Evolutionary conservation across 805 yeast genomes (phyloP), one percentile per base, ranked within the genome.

Genomic region (Komagataella phaffii): DNA sequence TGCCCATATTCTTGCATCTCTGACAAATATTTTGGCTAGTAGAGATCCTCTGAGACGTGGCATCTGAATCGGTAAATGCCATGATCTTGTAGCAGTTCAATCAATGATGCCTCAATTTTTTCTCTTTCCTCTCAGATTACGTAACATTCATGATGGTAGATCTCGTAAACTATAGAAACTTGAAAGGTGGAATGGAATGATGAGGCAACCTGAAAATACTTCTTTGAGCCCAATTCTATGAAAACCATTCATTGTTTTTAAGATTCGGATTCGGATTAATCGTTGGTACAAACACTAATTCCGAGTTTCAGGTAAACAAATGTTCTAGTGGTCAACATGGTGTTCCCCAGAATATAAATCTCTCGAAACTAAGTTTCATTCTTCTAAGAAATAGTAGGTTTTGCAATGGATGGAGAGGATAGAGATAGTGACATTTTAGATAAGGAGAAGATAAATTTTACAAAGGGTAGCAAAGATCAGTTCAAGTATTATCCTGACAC

Each of bases 401-500:
- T 30, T 7, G n/a, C 40, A 30, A 30, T 30, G 40, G 40, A 30
- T 30, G 40, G 40, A 30, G 40, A 30, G 40, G 24, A 19, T 18
- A 17, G 14, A 49, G 54, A 59, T 40, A 70, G 63, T 7, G 58
- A 50, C 30, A 40, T 43, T 19, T 67, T 53, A 10, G 72, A 73
- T 46, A 72, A 69, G 50, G 58, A 58, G 3, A 67, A 72, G 52
- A 80, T 80, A 2, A 74, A 77, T 56, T 85, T 83, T 61, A 66
- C 67, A 56, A 64, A 74, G 50, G 85, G 83, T 19, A 66, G 68
- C 3, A 51, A 62, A 51, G 80, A 80, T 3, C 70, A 78, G 17
- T 75, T 71, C 63, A 81, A 80, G 61, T 84, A 79, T 61, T 88
- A 85, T 60, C 98, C 98, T 0, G 99, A 93, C 57, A 80, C 81